These are phyloP conservation scores for Ceratocystiopsis brevicomis DNA, from an alignment of 2,329 filamentous ascomycete species.

Conservation along the genomic window DNA sequence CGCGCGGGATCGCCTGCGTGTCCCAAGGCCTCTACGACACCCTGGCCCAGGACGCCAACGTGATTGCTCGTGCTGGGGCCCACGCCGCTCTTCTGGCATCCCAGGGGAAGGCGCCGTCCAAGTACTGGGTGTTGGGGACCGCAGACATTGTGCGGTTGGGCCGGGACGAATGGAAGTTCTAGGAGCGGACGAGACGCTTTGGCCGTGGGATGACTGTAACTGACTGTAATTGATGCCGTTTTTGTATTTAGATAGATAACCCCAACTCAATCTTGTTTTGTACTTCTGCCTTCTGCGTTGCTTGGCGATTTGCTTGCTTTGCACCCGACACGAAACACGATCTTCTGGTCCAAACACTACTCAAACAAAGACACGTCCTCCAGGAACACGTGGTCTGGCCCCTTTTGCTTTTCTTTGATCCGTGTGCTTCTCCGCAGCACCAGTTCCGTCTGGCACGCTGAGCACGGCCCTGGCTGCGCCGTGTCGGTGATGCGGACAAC, in stretches of 20 bases:
- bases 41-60: conserved; percentile 54
- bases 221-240: neutral
- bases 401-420: too few species aligned
- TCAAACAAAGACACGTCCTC: too few species aligned
- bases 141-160: conserved; percentile 49
- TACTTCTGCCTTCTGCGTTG: neutral
- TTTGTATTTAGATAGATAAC: neutral
- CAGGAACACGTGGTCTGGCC: too few species aligned
- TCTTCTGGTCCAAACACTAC: too few species aligned
- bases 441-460: too few species aligned
- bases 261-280: neutral
- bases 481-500: too few species aligned
- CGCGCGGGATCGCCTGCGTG: conserved; percentile 35
- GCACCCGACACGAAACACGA: too few species aligned
- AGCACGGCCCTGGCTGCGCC: too few species aligned
- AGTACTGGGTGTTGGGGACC: conserved; percentile 40
- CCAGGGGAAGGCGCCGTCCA: conserved; percentile 38
- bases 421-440: too few species aligned
- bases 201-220: neutral
- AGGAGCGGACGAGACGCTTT: neutral
- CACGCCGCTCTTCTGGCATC: conserved; percentile 37
- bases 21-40: conserved; percentile 38
- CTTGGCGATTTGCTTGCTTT: neutral
- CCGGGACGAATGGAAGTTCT: conserved; percentile 32
- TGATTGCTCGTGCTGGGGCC: conserved; percentile 51